Evolutionary conservation across 108 stramenopile species (phyloP).

Genomic region (Aurantiochytrium sp.): DNA sequence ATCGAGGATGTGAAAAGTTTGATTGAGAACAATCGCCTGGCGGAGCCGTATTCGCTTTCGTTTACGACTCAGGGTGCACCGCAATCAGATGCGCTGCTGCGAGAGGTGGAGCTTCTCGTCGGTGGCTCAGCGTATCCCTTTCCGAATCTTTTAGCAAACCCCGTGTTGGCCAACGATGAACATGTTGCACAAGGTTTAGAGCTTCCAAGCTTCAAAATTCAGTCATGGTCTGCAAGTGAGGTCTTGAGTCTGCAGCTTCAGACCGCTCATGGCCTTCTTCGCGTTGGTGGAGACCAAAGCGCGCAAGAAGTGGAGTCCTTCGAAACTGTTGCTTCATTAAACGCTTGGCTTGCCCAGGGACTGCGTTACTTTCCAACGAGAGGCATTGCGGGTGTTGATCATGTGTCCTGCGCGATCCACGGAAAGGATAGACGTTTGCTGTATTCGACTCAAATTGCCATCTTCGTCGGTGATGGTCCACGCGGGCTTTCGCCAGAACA

Average conservation of each 20-base stretch:
- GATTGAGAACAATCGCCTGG: no score
- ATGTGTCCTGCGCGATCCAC: background rate
- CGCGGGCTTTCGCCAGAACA: background rate
- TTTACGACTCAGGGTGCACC: background rate
- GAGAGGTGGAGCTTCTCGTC: background rate
- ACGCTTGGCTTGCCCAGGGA: background rate
- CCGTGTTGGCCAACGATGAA: background rate
- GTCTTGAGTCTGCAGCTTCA: background rate
- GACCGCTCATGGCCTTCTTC: background rate
- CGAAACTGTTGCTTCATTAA: background rate
- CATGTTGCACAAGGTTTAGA: background rate
- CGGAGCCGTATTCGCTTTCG: background rate
- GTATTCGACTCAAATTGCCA: background rate
- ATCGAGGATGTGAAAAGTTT: no score
- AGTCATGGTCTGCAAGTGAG: background rate
- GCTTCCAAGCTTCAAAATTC: background rate
- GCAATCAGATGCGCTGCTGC: background rate
- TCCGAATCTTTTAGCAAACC: background rate
- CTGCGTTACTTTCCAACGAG: background rate
- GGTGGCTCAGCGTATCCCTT: background rate
- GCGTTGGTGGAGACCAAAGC: background rate
- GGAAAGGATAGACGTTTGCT: background rate
- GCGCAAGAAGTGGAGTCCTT: background rate
- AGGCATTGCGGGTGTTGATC: background rate
- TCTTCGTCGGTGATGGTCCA: background rate